These are phyloP conservation scores for Vaccinium vitisidaea DNA, from an alignment of 148 eudicot genomes.

Conservation along the genomic window DNA sequence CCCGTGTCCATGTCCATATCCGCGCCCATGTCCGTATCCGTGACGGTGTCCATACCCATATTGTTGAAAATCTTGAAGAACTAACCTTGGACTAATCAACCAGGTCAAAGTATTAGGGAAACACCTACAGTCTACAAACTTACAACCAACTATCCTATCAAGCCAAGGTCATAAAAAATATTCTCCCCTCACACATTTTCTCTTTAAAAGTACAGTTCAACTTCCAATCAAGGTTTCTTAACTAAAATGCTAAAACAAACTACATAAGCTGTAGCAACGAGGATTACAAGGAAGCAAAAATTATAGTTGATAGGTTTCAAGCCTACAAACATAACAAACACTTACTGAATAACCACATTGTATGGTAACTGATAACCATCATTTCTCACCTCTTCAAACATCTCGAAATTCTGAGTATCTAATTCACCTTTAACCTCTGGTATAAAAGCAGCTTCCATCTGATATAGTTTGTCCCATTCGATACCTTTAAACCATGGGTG, in stretches of 20 bases:
- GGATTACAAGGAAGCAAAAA: neutral
- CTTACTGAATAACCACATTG: neutral
- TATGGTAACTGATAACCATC: neutral
- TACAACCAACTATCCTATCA: neutral
- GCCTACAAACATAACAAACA: neutral
- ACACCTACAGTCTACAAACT: neutral
- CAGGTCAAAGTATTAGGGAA: neutral
- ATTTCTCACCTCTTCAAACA: constrained; percentile 40
- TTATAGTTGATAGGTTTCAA: neutral
- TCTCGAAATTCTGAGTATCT: constrained; percentile 43
- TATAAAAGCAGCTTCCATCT: constrained; percentile 40
- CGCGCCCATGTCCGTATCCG: too few species aligned
- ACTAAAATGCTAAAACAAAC: neutral
- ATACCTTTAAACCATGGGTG: constrained; percentile 39
- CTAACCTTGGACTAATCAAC: neutral
- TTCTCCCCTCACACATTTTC: neutral
- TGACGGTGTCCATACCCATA: neutral
- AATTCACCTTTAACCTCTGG: constrained; percentile 45
- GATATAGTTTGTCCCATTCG: constrained; percentile 39
- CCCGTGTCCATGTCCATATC: too few species aligned
- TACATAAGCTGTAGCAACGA: neutral
- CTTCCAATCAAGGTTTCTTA: neutral
- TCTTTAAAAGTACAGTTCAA: neutral
- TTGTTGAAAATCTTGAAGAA: neutral
- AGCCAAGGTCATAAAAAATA: neutral